Evolutionary conservation across 2,329 filamentous ascomycete genomes (phyloP), one percentile per base, ranked within the genome.

Genomic region (Hirsutella minnesotensis): DNA sequence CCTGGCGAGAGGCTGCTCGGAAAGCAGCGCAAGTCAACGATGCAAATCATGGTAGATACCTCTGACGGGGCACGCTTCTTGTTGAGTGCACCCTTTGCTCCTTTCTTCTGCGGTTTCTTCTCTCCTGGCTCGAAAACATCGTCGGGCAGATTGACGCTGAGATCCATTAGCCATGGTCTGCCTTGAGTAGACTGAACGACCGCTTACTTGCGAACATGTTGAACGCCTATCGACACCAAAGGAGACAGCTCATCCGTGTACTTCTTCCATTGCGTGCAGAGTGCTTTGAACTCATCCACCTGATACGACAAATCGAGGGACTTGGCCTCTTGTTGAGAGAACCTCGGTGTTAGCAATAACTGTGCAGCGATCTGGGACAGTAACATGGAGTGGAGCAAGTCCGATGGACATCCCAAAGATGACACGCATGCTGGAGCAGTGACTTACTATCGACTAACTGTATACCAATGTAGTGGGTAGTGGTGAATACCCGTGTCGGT

Each of bases 391-490:
- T n/a, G n/a, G n/a, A n/a, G n/a, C n/a, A n/a, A n/a, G n/a, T n/a
- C n/a, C n/a, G n/a, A n/a, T n/a, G n/a, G n/a, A n/a, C n/a, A n/a
- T n/a, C n/a, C n/a, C n/a, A n/a, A n/a, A n/a, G n/a, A 9, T n/a
- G 9, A 24, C 5, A n/a, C 3, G 13, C 12, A 9, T 19, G 24
- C 3, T 9, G 33, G 15, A 19, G 36, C 9, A 2, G 21, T 9
- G 18, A 67, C 76, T 59, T 72, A 87, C 86, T 82, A 68, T 81
- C 75, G 31, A 73, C 72, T 43, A 95, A 66, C 53, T 90, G 83
- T 39, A 96, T 72, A 30, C 92, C 92, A 56, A 98, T 87, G 58
- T 96, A 98, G 61, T 89, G 90, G 1, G 89, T 95, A 20, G 87
- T 88, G 0, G 90, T 96, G 59, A 86, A 94, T 22, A 96, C 67